These are phyloP conservation scores for Aegle marmelos DNA, from an alignment of 345 rosid genomes.

Conservation along the genomic window DNA sequence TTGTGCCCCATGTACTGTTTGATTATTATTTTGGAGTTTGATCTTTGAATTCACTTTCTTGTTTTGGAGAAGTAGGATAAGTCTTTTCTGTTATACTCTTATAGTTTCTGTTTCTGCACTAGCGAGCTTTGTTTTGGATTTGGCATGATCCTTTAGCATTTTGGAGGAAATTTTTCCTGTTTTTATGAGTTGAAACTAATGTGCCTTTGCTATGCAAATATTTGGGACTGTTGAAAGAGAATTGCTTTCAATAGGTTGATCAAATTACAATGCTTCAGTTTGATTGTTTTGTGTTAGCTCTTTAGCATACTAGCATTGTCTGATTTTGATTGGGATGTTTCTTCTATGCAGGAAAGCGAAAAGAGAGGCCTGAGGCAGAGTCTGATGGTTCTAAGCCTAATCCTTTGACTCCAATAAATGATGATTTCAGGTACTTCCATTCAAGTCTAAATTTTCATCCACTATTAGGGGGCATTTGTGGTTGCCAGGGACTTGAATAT, in stretches of 20 bases:
- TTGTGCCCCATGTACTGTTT: neutral
- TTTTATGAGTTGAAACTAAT: too few relatives aligned
- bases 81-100: neutral
- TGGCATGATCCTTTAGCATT: too few relatives aligned
- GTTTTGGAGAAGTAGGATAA: neutral
- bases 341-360: conserved; percentile 62
- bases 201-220: too few relatives aligned
- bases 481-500: neutral
- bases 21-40: neutral
- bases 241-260: neutral
- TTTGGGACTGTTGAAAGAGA: neutral
- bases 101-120: neutral
- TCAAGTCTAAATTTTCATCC: conserved; percentile 3
- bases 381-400: conserved; percentile 41
- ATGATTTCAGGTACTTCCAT: conserved; percentile 67
- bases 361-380: conserved; percentile 57
- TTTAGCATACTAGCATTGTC: neutral
- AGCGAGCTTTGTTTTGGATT: neutral
- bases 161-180: too few relatives aligned
- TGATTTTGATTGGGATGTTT: neutral
- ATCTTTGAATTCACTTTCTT: neutral
- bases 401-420: conserved; percentile 58
- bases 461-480: too few relatives aligned
- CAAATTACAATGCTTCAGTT: neutral
- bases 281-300: neutral